Evolutionary conservation across 257 asterid species (phyloP).

Genomic region (Solanum gracilifrons): DNA sequence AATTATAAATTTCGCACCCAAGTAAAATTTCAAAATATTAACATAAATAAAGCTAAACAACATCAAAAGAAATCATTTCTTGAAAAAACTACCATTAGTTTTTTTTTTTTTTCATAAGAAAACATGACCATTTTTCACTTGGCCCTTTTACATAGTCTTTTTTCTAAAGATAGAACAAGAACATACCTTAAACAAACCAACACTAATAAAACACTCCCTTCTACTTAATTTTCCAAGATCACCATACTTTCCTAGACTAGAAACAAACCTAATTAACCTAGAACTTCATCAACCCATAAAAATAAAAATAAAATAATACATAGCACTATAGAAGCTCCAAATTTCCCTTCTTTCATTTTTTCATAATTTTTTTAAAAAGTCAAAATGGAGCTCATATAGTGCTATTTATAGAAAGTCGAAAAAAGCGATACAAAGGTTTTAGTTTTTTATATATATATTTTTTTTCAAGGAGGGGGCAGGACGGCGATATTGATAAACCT

Average conservation of each 20-base stretch:
- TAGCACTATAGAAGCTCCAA: conserved; percentile 68
- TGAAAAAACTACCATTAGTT: not conserved
- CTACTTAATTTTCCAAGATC: not conserved
- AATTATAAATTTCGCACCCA: not conserved
- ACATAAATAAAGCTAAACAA: not conserved
- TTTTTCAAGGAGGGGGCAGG: not conserved
- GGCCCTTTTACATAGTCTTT: conserved; percentile 7
- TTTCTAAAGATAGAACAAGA: conserved; percentile 3
- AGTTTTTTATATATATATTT: not conserved
- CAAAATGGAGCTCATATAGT: conserved; percentile 56
- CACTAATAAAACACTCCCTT: not conserved
- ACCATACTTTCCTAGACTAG: not conserved
- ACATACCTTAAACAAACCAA: conserved; percentile 3
- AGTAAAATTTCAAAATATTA: not conserved
- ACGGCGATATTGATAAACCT: not conserved
- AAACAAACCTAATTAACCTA: not conserved
- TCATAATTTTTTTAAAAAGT: not conserved
- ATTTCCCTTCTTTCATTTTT: conserved; percentile 7
- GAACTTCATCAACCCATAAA: not conserved
- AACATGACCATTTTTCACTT: conserved; percentile 5
- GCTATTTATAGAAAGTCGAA: conserved; percentile 14
- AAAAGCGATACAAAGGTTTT: not conserved
- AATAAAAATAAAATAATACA: not conserved
- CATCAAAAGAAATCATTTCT: not conserved
- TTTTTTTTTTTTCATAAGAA: not conserved